Base-by-base conservation (phyloP, 306 rosid genomes). In the Dryas octopetala region DNA sequence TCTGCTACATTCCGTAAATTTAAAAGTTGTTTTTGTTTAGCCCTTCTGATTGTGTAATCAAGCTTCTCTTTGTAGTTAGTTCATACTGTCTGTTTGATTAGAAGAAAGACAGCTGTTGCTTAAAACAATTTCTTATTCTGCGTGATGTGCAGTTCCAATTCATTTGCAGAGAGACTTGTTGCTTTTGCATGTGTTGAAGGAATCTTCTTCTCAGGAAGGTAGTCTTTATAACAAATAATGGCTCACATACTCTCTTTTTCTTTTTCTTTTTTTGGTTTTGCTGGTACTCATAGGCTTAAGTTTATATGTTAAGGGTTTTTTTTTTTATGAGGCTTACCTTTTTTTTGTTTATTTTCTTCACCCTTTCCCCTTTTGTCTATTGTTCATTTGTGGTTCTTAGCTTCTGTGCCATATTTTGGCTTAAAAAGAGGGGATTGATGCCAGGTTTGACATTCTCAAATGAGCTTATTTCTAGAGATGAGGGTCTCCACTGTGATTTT, bases 351-450 rank as follows among this genome's bases (percentile, higher is more conserved):
- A 3, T 16, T 57, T 15, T 47, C 5, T 2, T 46, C 10, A 12
- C 38, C 52, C 7, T 40, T 28, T 70, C 4, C 19, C 40, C 7
- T 23, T 28, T 4, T 55, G 14, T 50, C 55, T 80, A 58, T 70
- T 79, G 66, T 65, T 52, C 68, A 47, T 80, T 59, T 83, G 59
- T 48, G 68, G 71, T 48, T 72, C 72, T 86, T 87, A 93, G 98
- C 83, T 93, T 93, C 84, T 93, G 97, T 81, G 90, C 98, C 88
- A 93, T 93, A 79, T 93, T 93, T 77, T 93, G 98, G 98, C 91
- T 93, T 65, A 91, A 93, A 76, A 93, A 91, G 85, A 88, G 98
- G 71, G 96, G 92, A 75, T 28, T 89, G 80, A 91, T 91, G 97
- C 98, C 93, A 0, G 98, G 98, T 64, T 72, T 93, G 83, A 88